Percentiles rank a stretch among this genome's conserved stretches.
Conservation (phyloP, 2,329 filamentous ascomycete genomes). For the Fonsecaea pedrosoi region DNA sequence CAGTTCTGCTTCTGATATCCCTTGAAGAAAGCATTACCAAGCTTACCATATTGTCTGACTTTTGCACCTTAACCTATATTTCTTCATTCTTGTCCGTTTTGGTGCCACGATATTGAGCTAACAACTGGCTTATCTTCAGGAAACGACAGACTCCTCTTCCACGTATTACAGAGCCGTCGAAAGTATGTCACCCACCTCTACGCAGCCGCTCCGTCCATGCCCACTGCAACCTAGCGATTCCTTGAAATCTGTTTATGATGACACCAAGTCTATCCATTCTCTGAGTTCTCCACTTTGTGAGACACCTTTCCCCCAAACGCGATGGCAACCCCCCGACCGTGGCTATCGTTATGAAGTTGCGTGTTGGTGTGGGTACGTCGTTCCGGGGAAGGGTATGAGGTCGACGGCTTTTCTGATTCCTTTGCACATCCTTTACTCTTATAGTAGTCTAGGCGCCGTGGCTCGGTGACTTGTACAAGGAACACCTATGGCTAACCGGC, state of each 20-base stretch:
- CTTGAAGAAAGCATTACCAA: constrained; percentile 64
- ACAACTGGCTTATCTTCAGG: neutral
- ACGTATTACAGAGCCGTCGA: neutral
- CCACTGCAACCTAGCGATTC: neutral
- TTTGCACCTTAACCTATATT: neutral
- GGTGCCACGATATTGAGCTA: neutral
- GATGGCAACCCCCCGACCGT: constrained; percentile 14
- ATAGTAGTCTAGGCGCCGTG: neutral
- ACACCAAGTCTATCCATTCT: constrained; percentile 70
- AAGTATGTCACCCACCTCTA: constrained; percentile 2
- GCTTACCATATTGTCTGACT: constrained; percentile 60
- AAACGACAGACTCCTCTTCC: neutral
- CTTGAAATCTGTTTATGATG: constrained; percentile 53
- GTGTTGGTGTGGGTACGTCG: constrained; percentile 15
- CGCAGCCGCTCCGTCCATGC: neutral
- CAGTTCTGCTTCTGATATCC: constrained; percentile 69
- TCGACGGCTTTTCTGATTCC: constrained; percentile 40
- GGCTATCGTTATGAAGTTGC: constrained; percentile 36
- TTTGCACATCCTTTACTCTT: neutral
- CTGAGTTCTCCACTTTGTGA: constrained; percentile 51
- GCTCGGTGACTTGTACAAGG: neutral
- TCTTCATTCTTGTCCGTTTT: no score
- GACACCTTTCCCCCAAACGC: constrained; percentile 25
- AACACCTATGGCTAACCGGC: neutral
- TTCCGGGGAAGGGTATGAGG: constrained; percentile 38